Evolutionary conservation across 148 eudicot species (phyloP).

Genomic region (Fagopyrum esculentum): DNA sequence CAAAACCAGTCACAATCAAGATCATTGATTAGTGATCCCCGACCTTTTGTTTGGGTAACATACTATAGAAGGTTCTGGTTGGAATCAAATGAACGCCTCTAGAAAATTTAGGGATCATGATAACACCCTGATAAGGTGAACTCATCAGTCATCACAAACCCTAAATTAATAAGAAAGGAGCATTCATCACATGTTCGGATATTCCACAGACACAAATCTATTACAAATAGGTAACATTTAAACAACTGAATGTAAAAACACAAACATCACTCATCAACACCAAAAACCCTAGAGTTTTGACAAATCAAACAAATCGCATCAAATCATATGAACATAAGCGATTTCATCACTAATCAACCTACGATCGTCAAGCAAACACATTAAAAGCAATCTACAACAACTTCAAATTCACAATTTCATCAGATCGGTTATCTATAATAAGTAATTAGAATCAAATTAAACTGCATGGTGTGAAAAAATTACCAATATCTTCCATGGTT

Average conservation of each 20-base stretch:
- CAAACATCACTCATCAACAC: slow-evolving; percentile 7
- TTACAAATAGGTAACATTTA: not conserved
- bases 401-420: slow-evolving; percentile 1
- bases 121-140: not conserved
- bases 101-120: slow-evolving; percentile 6
- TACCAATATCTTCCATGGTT: slow-evolving; percentile 31
- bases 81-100: not conserved
- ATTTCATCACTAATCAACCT: not conserved
- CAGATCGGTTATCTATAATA: slow-evolving; percentile 3
- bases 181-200: not conserved
- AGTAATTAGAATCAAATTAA: not conserved
- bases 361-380: not conserved
- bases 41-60: not conserved
- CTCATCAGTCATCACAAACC: not conserved
- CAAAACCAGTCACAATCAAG: not conserved
- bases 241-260: not conserved
- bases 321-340: slow-evolving; percentile 7
- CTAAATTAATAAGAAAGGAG: not conserved
- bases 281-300: slow-evolving; percentile 10
- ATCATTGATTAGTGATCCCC: not conserved
- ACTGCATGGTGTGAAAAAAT: slow-evolving; percentile 11
- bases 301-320: slow-evolving; percentile 9
- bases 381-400: not conserved
- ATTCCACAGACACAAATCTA: not conserved
- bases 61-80: not conserved